phyloP scores from a whole-genome alignment of 2,329 filamentous ascomycete species.

The Hyphodiscus sp. region DNA sequence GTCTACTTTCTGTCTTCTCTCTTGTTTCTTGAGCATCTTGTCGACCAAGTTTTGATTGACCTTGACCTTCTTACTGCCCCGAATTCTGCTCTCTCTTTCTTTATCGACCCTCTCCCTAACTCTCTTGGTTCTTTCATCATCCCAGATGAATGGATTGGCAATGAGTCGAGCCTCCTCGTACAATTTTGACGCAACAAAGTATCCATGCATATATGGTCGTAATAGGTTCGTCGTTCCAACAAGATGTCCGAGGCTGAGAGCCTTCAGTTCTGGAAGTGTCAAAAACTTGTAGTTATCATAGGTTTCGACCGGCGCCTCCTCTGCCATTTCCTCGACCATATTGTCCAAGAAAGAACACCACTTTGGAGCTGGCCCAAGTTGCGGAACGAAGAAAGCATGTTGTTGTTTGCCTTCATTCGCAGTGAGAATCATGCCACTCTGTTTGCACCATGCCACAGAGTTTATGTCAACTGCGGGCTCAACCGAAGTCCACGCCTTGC shows the following conservation, averaged over 20 bases:
- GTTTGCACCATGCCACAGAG: conserved; percentile 84
- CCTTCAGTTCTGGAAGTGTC: conserved; percentile 76
- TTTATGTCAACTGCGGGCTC: conserved; percentile 95
- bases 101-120: conserved; percentile 95
- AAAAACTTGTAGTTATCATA: conserved; percentile 99
- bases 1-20: conserved; percentile 52
- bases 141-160: conserved; percentile 87
- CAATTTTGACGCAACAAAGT: conserved; percentile 90
- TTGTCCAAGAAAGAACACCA: conserved; percentile 98
- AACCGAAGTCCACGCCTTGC: conserved; percentile 89
- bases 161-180: conserved; percentile 95
- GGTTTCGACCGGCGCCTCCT: conserved; percentile 68
- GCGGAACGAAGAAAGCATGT: conserved; percentile 90
- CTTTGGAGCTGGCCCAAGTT: conserved; percentile 83
- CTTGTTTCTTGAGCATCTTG: conserved; percentile 61
- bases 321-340: conserved; percentile 97
- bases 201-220: conserved; percentile 97
- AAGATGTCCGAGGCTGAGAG: conserved; percentile 80
- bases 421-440: conserved; percentile 91
- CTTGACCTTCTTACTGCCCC: conserved; percentile 95
- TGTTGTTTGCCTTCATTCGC: conserved; percentile 96
- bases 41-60: conserved; percentile 82
- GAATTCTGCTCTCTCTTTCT: conserved; percentile 88
- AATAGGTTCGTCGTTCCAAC: conserved; percentile 85
- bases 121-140: conserved; percentile 84